These are phyloP conservation scores for Phyllosticta citrichinensis DNA, from an alignment of 2,329 filamentous ascomycete genomes.

Conservation along the genomic window DNA sequence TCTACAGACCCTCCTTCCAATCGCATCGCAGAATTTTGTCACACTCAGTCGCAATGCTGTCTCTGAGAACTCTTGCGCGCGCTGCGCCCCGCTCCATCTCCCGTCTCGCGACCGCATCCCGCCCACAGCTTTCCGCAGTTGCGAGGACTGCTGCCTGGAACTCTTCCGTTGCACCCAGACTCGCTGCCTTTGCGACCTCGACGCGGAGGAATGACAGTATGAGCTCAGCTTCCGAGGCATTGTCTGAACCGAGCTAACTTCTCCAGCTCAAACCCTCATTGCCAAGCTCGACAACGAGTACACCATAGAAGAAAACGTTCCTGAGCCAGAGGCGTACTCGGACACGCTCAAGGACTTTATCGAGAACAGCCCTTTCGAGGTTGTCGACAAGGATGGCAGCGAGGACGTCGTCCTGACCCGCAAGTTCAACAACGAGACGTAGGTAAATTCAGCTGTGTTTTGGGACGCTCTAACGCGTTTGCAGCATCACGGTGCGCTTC, in stretches of 20 bases:
- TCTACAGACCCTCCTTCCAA: neutral
- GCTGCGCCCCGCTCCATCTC: slow-evolving; percentile 33
- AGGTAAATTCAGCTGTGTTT: slow-evolving; percentile 24
- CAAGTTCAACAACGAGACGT: slow-evolving; percentile 82
- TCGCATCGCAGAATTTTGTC: slow-evolving; percentile 7
- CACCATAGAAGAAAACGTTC: slow-evolving; percentile 35
- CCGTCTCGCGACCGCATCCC: slow-evolving; percentile 30
- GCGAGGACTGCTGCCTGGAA: slow-evolving; percentile 27
- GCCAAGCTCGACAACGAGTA: slow-evolving; percentile 81
- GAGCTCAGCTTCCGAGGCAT: neutral
- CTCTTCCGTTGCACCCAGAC: slow-evolving; percentile 20
- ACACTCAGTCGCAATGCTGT: slow-evolving; percentile 29
- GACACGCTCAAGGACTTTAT: slow-evolving; percentile 79
- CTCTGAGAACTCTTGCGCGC: slow-evolving; percentile 36
- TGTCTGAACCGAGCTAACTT: neutral
- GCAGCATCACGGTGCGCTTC: slow-evolving; percentile 68
- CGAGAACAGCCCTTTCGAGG: slow-evolving; percentile 71
- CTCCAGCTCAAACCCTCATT: slow-evolving; percentile 59
- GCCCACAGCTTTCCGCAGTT: slow-evolving; percentile 22
- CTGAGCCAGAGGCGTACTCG: slow-evolving; percentile 56
- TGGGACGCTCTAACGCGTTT: slow-evolving; percentile 1
- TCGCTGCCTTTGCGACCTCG: slow-evolving; percentile 36
- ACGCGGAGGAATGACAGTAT: slow-evolving; percentile 21
- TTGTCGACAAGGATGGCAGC: slow-evolving; percentile 69
- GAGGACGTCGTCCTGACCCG: slow-evolving; percentile 82